Evolutionary conservation across 345 rosid genomes (phyloP).

Genomic region (Excoecaria cochinchinensis): DNA sequence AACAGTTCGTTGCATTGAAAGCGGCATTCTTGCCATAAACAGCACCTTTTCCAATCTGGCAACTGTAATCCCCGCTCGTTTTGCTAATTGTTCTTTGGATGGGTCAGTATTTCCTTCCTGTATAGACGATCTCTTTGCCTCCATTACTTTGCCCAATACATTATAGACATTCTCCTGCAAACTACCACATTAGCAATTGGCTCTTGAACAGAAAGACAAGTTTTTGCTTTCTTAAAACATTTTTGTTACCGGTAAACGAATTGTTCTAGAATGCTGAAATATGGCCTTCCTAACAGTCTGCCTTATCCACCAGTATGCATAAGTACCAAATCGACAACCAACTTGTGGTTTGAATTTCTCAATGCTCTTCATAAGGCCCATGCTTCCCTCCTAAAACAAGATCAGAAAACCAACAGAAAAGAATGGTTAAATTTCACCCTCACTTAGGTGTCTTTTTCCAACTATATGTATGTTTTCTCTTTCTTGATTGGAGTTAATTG

Average conservation of each 20-base stretch:
- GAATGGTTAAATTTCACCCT: conserved; percentile 1
- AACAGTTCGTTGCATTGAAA: conserved; percentile 69
- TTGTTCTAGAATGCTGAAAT: conserved; percentile 72
- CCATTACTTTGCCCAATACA: conserved; percentile 54
- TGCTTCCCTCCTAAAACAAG: conserved; percentile 66
- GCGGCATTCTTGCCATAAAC: conserved; percentile 52
- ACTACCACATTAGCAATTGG: neutral
- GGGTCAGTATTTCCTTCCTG: conserved; percentile 60
- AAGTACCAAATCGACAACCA: conserved; percentile 80
- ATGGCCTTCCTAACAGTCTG: conserved; percentile 71
- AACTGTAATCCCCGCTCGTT: conserved; percentile 63
- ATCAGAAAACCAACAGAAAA: conserved; percentile 15
- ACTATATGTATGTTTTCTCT: neutral
- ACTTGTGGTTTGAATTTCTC: conserved; percentile 82
- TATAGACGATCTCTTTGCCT: conserved; percentile 56
- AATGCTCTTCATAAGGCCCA: conserved; percentile 87
- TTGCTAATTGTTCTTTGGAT: conserved; percentile 60
- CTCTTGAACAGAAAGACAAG: neutral
- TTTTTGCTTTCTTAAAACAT: neutral
- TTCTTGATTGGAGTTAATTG: neutral
- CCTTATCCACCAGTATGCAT: conserved; percentile 95
- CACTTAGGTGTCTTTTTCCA: neutral
- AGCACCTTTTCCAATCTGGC: conserved; percentile 55
- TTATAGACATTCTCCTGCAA: conserved; percentile 61
- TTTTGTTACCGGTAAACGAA: conserved; percentile 74